These are phyloP conservation scores for Brasilioporus rufonigricans DNA, from an alignment of 768 basidiomycete genomes.

Conservation along the genomic window DNA sequence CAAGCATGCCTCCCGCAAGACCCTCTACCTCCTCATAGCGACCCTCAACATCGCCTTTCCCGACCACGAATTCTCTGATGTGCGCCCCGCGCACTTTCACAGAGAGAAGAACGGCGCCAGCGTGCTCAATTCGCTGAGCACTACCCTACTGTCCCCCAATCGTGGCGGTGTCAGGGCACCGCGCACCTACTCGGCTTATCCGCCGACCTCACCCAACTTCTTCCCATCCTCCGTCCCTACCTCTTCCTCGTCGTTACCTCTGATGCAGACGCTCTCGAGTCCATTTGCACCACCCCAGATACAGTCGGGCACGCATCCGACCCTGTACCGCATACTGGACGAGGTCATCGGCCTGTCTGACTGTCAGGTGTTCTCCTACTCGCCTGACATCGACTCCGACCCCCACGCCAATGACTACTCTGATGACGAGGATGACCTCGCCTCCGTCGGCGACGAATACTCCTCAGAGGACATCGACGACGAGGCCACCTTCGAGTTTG, in stretches of 20 bases:
- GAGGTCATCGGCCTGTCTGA: conserved; percentile 87
- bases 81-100: conserved; percentile 86
- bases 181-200: conserved; percentile 84
- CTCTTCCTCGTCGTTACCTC: conserved; percentile 71
- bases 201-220: conserved; percentile 66
- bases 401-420: conserved; percentile 85
- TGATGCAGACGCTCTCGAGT: conserved; percentile 53
- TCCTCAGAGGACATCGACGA: conserved; percentile 73
- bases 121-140: conserved; percentile 83
- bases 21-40: conserved; percentile 92
- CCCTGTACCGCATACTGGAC: conserved; percentile 83
- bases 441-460: conserved; percentile 63
- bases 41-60: conserved; percentile 97
- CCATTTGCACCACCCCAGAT: conserved; percentile 72
- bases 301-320: conserved; percentile 82
- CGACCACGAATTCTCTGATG: conserved; percentile 95
- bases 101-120: conserved; percentile 72
- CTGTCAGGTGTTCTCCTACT: conserved; percentile 94
- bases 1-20: conserved; percentile 82
- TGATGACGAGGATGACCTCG: conserved; percentile 75
- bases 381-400: conserved; percentile 90
- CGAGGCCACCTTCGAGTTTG: conserved; percentile 73
- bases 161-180: conserved; percentile 65
- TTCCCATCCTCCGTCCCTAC: conserved; percentile 70
- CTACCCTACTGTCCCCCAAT: conserved; percentile 73